Conservation (phyloP, 2,329 filamentous ascomycete genomes). For the Alternaria incomplexa region DNA sequence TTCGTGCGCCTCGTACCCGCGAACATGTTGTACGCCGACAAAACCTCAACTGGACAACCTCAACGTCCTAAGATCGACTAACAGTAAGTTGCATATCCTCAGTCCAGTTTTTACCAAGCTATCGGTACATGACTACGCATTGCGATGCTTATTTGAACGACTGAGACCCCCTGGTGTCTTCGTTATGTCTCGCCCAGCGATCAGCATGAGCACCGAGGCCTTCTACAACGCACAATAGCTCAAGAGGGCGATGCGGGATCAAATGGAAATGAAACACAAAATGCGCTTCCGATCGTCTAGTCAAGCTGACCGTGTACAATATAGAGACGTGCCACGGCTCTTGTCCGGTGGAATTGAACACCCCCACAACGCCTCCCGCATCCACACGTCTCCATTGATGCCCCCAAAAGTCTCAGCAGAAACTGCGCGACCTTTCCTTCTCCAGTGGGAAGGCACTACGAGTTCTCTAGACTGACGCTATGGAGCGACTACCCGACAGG, state of each 20-base stretch:
- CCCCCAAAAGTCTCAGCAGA: background rate
- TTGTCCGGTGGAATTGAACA: background rate
- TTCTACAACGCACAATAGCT: background rate
- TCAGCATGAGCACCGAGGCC: background rate
- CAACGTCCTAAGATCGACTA: background rate
- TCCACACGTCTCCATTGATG: constrained; percentile 1
- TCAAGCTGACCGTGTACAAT: background rate
- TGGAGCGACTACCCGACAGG: background rate
- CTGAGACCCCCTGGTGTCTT: background rate
- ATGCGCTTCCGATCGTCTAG: background rate
- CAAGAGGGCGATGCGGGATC: background rate
- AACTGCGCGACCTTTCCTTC: background rate
- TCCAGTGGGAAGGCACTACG: background rate
- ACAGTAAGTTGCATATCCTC: background rate
- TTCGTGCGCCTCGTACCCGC: background rate
- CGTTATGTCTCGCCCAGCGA: background rate
- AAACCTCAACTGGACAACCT: background rate
- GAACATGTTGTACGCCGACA: background rate
- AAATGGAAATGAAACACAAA: background rate
- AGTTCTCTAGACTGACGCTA: background rate
- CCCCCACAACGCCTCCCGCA: background rate
- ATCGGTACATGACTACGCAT: background rate
- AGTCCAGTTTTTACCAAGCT: background rate
- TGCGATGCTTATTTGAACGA: background rate
- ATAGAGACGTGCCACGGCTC: background rate